Evolutionary conservation across 1,139 yeast genomes (phyloP), one percentile per base, ranked within the genome.

Genomic region (Geotrichum reessii): DNA sequence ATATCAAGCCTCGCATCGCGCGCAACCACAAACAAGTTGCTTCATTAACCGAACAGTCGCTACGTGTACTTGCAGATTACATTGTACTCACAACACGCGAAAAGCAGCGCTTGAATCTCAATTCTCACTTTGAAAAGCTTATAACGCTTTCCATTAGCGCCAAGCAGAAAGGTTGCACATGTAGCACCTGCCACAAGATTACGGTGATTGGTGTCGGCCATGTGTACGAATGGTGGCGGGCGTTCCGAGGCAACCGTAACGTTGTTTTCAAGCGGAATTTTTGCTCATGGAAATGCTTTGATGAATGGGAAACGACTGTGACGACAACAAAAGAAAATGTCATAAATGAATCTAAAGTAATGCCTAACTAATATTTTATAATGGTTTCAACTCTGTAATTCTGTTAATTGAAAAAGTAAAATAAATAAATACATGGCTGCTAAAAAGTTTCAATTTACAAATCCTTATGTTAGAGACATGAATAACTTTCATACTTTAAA

Each of bases 181-280:
- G 88, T 64, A 81, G 83, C 1, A 72, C 73, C 25, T 84, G 88
- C 65, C 67, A 72, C 1, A 57, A 66, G 7, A 70, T 73, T 25
- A 74, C 80, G 40, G 75, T 81, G 7, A 77, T 78, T 53, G 81
- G 84, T 1, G 76, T 78, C 9, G 87, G 85, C 0, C 80, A 81
- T 63, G 77, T 78, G 1, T 65, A 79, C 54, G 87, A 84, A 64
- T 83, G 86, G 85, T 83, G 87, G 85, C 82, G 82, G 47, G 64
- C 63, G 11, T 62, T 68, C 49, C 58, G 58, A 31, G 63, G 62
- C 25, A 58, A 53, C 46, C 63, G 52, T 40, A 52, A 56, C 19
- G 61, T 57, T 17, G 59, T 59, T 37, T 52, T 54, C 48, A 58
- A 57, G 53, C 53, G 65, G n/a, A 59, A 55, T 24, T 60, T 63